Base-by-base conservation (phyloP, 169 alveolate genomes). In the Hepatocystis sp. region DNA sequence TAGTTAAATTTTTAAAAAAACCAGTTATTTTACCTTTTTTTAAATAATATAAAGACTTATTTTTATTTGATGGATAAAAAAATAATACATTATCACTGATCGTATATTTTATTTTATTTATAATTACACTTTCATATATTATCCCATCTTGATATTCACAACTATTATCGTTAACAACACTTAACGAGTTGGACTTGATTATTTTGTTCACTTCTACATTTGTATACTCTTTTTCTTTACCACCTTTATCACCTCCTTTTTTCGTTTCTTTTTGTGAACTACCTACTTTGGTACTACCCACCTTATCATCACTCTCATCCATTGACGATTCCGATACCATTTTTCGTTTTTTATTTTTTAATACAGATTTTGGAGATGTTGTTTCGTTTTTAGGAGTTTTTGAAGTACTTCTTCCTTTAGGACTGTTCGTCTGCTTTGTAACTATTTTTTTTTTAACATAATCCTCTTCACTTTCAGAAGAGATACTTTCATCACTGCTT, bases 131-230 rank as follows among this genome's bases (percentile, higher is more conserved):
- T 56, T 68, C 86, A 15, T 68, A 68, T 40, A 68, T 68, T n/a
- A 68, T 25, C 0, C 86, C 86, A 32, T 68, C 68, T 55, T 68
- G 42, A 36, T 68, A 68, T 19, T 68, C 71, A 34, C 86, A 68
- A 15, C 44, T n/a, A 27, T 68, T 56, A 4, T 46, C 47, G 4
- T 53, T 27, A 4, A 68, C 71, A 4, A 47, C 30, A 39, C 8
- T 40, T 0, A 53, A 40, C n/a, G 61, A 30, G 2, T 19, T 11
- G 5, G 21, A 11, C 7, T 56, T 68, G 1, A 34, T 28, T 2
- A 58, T 15, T n/a, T 42, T 68, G 21, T 19, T 46, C 5, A 68
- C 55, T 39, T 55, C 64, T 2, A 39, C 61, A 11, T 8, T 40
- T 13, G 71, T 39, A n/a, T 13, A 55, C 42, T 49, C 64, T 19